These are phyloP conservation scores for Solanum hybrid DNA, from an alignment of 305 asterid genomes.

Conservation along the genomic window DNA sequence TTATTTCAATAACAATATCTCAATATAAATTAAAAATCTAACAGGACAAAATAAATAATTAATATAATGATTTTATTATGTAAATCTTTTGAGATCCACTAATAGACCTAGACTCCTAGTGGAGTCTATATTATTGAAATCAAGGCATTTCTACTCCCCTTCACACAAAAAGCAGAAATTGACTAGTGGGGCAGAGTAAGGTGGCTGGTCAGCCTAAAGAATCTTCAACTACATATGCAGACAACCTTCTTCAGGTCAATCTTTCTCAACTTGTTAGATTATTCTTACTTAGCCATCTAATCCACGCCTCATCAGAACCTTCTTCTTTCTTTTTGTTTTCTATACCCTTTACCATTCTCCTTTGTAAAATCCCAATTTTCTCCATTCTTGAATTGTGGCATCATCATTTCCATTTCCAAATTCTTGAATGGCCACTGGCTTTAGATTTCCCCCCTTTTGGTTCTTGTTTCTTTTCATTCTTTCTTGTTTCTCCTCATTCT, in stretches of 20 bases:
- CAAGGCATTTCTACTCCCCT: background rate
- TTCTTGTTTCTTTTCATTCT: background rate
- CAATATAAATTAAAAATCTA: background rate
- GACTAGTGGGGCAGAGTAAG: background rate
- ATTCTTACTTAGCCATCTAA: background rate
- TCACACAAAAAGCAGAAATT: background rate
- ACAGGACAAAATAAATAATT: background rate
- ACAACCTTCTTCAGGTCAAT: background rate
- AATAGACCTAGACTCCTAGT: background rate
- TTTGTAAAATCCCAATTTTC: background rate
- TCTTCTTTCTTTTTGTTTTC: background rate
- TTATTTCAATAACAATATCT: background rate
- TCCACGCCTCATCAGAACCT: background rate
- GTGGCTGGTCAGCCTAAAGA: background rate
- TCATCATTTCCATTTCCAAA: background rate
- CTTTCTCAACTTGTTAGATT: background rate
- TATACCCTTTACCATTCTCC: background rate
- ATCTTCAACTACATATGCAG: background rate
- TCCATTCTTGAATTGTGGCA: background rate
- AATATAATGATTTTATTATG: background rate
- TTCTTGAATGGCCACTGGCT: background rate
- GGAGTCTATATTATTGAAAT: background rate
- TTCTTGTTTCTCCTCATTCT: slow-evolving; percentile 11
- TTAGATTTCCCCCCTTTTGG: background rate
- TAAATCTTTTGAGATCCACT: background rate